A percentile compares a stretch with the other conserved stretches of the same genome.
phyloP scores from a whole-genome alignment of 441 rosid genomes.

The Breynia disticha region DNA sequence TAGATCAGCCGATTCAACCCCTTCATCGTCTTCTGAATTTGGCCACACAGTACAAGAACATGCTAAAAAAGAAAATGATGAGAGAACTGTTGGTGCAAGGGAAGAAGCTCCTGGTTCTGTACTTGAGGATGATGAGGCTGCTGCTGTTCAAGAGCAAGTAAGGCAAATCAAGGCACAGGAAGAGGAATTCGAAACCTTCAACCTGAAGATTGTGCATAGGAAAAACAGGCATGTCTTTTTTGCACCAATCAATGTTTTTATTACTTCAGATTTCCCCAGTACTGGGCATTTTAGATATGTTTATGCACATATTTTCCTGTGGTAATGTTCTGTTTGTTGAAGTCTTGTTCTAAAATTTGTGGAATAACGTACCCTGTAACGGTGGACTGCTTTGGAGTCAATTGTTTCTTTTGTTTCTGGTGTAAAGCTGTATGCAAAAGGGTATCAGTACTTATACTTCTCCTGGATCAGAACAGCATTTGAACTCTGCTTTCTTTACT shows the following conservation, averaged over 20 bases:
- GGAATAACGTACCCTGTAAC: no score
- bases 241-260: not conserved
- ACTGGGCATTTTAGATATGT: no score
- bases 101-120: conserved; percentile 57
- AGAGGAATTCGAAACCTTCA: conserved; percentile 95
- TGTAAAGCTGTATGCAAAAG: no score
- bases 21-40: conserved; percentile 55
- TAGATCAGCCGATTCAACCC: conserved; percentile 55
- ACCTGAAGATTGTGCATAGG: conserved; percentile 89
- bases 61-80: conserved; percentile 54
- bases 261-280: not conserved
- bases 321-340: no score
- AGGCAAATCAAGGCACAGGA: conserved; percentile 93
- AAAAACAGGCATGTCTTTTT: conserved; percentile 71
- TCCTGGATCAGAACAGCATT: no score
- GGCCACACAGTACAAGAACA: conserved; percentile 41
- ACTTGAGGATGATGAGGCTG: conserved; percentile 88
- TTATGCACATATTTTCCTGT: no score
- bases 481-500: conserved; percentile 6
- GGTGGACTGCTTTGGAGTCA: no score
- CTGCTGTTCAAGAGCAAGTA: conserved; percentile 94
- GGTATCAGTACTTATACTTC: no score
- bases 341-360: no score
- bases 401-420: no score
- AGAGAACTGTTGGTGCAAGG: conserved; percentile 33